Percentiles rank a stretch among this genome's conserved stretches.
These are phyloP conservation scores for Leptodontidium sp. DNA, from an alignment of 2,329 filamentous ascomycete genomes.

Conservation along the genomic window DNA sequence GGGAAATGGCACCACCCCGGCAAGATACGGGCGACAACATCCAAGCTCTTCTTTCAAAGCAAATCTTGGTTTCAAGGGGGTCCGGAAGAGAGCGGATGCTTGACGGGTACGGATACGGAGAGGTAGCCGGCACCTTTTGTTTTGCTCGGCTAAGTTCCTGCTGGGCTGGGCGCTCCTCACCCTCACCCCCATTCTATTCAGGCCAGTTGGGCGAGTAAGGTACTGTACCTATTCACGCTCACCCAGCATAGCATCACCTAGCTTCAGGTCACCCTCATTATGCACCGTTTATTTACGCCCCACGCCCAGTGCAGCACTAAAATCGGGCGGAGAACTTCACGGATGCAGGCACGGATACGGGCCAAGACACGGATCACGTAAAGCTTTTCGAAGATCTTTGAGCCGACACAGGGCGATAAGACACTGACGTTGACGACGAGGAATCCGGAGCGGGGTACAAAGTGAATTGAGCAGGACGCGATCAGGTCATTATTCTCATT, in stretches of 20 bases:
- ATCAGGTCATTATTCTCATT: constrained; percentile 13
- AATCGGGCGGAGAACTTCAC: background rate
- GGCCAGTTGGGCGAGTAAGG: too few relatives aligned
- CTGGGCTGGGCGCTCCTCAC: too few relatives aligned
- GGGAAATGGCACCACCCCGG: constrained; percentile 15
- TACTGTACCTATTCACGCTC: too few relatives aligned
- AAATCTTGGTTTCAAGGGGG: constrained; percentile 10
- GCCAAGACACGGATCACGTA: constrained; percentile 21
- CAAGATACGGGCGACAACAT: background rate
- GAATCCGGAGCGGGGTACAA: constrained; percentile 28
- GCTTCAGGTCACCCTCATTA: too few relatives aligned
- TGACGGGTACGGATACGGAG: too few relatives aligned
- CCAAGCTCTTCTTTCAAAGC: constrained; percentile 9
- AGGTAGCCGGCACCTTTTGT: too few relatives aligned
- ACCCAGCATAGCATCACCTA: too few relatives aligned
- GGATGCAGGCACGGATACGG: constrained; percentile 11
- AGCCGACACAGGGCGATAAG: constrained; percentile 28
- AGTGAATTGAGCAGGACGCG: constrained; percentile 27
- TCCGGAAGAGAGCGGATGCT: constrained; percentile 11
- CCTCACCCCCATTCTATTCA: too few relatives aligned
- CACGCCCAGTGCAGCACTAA: background rate
- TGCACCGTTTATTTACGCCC: too few relatives aligned
- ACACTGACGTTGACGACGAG: constrained; percentile 12
- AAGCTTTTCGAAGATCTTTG: constrained; percentile 19
- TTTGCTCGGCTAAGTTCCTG: too few relatives aligned